phyloP scores from a whole-genome alignment of 495 filamentous ascomycete genomes.

The Aspergillus bertholletiae region DNA sequence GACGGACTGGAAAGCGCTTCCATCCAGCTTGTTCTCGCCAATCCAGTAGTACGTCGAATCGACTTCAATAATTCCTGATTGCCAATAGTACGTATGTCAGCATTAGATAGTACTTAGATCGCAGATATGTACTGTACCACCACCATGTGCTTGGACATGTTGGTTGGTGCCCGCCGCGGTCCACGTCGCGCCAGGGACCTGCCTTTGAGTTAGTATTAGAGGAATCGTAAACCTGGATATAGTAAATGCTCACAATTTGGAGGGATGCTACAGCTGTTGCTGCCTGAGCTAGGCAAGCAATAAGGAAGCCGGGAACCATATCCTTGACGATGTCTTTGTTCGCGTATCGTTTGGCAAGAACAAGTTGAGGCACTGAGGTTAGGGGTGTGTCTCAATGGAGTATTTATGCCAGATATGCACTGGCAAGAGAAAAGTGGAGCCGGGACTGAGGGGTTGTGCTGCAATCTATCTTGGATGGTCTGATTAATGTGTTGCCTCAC shows the following conservation, averaged over 20 bases:
- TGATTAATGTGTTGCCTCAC: too few relatives aligned
- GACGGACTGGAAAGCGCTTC: conserved; percentile 55
- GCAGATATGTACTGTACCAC: conserved; percentile 4
- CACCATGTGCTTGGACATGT: conserved; percentile 59
- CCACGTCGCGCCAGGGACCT: conserved; percentile 16
- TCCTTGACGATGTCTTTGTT: neutral
- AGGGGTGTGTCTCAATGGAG: too few relatives aligned
- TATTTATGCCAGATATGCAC: too few relatives aligned
- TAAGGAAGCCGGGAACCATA: neutral
- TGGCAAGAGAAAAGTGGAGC: too few relatives aligned
- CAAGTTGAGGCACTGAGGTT: too few relatives aligned
- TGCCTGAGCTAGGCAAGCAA: neutral
- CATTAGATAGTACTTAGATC: too few relatives aligned
- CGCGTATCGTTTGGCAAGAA: too few relatives aligned
- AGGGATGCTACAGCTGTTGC: neutral
- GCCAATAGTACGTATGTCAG: neutral
- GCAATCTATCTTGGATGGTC: too few relatives aligned
- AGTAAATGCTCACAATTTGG: neutral
- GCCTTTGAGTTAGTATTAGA: neutral
- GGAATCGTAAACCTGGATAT: too few relatives aligned
- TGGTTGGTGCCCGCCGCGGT: conserved; percentile 10
- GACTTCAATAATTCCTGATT: conserved; percentile 46
- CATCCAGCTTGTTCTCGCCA: conserved; percentile 63
- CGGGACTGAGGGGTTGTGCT: too few relatives aligned
- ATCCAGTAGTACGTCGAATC: conserved; percentile 57